A percentile compares a stretch with the other conserved stretches of the same genome.
Evolutionary conservation across 1,284 basidiomycete genomes (phyloP).

Genomic region (Microbotryum silenes-acaulis): DNA sequence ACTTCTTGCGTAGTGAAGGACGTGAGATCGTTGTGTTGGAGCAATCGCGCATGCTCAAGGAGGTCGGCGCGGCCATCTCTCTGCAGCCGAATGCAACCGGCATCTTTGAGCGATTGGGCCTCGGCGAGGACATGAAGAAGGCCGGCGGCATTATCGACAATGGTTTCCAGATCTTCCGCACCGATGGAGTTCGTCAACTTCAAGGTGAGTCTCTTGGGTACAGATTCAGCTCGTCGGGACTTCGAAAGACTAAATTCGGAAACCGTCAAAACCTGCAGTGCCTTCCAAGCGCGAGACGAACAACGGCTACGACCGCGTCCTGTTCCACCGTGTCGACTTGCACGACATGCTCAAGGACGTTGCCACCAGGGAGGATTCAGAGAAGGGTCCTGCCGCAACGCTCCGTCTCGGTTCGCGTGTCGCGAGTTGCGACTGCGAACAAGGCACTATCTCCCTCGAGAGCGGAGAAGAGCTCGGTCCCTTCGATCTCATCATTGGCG

Average conservation of each 20-base stretch:
- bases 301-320: too few relatives aligned
- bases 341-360: constrained; percentile 34
- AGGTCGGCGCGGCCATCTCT: constrained; percentile 37
- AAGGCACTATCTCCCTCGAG: constrained; percentile 28
- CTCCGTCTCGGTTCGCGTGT: background rate
- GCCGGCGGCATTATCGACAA: too few relatives aligned
- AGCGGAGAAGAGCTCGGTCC: constrained; percentile 30
- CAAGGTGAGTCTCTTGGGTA: too few relatives aligned
- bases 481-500: constrained; percentile 36
- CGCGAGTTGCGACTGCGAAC: constrained; percentile 21
- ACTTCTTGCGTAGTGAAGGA: too few relatives aligned
- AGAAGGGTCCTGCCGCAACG: constrained; percentile 7
- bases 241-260: too few relatives aligned
- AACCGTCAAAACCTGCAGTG: too few relatives aligned
- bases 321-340: constrained; percentile 37
- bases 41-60: constrained; percentile 26
- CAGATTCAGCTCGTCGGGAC: too few relatives aligned
- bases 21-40: constrained; percentile 34
- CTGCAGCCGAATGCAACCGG: constrained; percentile 33
- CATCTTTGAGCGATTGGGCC: constrained; percentile 18
- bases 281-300: too few relatives aligned
- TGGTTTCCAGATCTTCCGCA: too few relatives aligned
- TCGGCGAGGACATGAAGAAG: background rate
- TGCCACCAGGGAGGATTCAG: constrained; percentile 27
- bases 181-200: too few relatives aligned